Conservation (phyloP, 108 stramenopile species). For the Cyclostephanos tholiformis region DNA sequence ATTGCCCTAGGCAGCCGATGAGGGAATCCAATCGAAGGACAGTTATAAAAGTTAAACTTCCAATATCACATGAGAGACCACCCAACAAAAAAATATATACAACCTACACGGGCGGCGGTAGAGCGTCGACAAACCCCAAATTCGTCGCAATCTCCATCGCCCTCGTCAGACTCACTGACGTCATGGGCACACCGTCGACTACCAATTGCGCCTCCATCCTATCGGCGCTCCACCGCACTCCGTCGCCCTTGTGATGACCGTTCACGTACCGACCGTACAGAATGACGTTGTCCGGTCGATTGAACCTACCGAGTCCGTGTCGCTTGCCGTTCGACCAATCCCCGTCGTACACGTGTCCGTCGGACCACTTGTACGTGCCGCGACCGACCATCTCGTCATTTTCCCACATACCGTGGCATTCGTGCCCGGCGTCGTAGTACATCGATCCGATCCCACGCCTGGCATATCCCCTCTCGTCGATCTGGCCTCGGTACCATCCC, state of each 20-base stretch:
- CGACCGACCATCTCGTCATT: constrained; percentile 48
- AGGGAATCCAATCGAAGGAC: too few relatives aligned
- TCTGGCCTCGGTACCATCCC: constrained; percentile 43
- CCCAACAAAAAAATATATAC: neutral
- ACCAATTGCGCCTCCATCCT: constrained; percentile 39
- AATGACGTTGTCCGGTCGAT: constrained; percentile 42
- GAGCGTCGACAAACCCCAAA: constrained; percentile 34
- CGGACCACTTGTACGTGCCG: constrained; percentile 33
- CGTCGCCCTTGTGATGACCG: constrained; percentile 42
- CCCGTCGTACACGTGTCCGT: constrained; percentile 45
- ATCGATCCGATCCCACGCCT: constrained; percentile 33
- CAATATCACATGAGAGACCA: neutral
- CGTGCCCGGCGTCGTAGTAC: constrained; percentile 50
- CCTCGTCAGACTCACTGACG: constrained; percentile 21
- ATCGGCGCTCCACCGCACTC: constrained; percentile 42
- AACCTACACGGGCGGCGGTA: constrained; percentile 14
- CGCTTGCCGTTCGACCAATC: constrained; percentile 39
- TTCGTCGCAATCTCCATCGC: constrained; percentile 29
- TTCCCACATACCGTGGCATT: constrained; percentile 34
- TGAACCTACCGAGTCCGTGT: constrained; percentile 42
- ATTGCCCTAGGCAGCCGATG: too few relatives aligned
- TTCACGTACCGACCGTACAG: constrained; percentile 41
- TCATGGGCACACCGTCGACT: constrained; percentile 40
- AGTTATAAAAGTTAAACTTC: too few relatives aligned
- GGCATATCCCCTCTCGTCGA: constrained; percentile 32